Percentiles rank a stretch among this genome's conserved stretches.
Conservation (phyloP, 495 filamentous ascomycete genomes). For the Geoglossum glabrum region DNA sequence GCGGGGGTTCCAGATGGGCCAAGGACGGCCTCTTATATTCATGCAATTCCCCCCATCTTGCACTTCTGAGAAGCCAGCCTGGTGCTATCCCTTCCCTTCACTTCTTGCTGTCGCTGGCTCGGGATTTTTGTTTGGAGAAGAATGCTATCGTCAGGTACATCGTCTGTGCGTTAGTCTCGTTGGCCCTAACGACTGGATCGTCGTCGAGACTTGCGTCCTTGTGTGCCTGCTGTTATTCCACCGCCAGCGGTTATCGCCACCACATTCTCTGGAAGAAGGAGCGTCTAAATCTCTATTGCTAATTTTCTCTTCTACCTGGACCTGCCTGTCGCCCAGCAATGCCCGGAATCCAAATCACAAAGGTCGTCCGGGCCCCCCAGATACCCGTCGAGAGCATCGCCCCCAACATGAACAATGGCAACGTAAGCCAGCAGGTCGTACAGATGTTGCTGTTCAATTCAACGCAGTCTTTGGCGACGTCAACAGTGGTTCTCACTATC, state of each 20-base stretch:
- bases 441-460: not conserved
- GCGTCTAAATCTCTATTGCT: not conserved
- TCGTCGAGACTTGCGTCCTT: not conserved
- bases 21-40: not conserved
- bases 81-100: not conserved
- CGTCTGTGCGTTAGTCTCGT: not conserved
- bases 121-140: not conserved
- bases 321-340: not conserved
- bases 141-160: not conserved
- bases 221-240: not conserved
- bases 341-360: not conserved
- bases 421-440: not conserved
- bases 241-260: not conserved
- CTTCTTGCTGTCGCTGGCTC: not conserved
- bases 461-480: conserved; percentile 13
- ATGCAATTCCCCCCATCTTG: not conserved
- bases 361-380: not conserved
- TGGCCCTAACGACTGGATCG: not conserved
- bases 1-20: not conserved
- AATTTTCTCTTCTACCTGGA: not conserved
- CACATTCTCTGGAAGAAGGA: not conserved
- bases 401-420: not conserved
- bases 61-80: not conserved
- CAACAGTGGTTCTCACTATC: conserved; percentile 15
- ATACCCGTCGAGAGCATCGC: not conserved